phyloP scores from a whole-genome alignment of 441 rosid genomes.

The Melastoma candidum region DNA sequence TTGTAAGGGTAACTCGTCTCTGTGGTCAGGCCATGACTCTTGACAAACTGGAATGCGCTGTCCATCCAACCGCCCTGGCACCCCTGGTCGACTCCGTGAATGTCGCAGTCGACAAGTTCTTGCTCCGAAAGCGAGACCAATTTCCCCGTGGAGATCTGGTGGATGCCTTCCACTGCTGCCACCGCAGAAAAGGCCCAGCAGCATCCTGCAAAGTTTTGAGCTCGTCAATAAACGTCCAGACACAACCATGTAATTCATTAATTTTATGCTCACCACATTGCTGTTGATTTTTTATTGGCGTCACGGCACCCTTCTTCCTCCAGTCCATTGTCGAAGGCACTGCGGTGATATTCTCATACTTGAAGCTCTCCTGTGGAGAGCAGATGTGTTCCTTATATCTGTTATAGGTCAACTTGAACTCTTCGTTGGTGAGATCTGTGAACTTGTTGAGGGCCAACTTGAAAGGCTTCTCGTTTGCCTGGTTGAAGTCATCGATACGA shows the following conservation, averaged over 20 bases:
- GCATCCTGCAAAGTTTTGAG: neutral
- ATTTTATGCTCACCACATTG: slow-evolving; percentile 17
- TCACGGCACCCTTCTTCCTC: slow-evolving; percentile 11
- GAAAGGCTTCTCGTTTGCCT: too few relatives aligned
- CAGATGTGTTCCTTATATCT: too few relatives aligned
- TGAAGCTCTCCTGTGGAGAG: too few relatives aligned
- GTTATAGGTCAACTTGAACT: too few relatives aligned
- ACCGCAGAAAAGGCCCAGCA: slow-evolving; percentile 6
- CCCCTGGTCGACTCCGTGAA: neutral
- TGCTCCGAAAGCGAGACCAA: slow-evolving; percentile 18
- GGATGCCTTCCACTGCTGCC: slow-evolving; percentile 21
- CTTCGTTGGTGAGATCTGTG: too few relatives aligned
- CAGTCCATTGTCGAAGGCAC: too few relatives aligned
- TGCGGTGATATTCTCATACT: too few relatives aligned
- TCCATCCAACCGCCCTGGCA: too few relatives aligned
- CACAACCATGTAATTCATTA: neutral
- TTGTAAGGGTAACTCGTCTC: slow-evolving; percentile 14
- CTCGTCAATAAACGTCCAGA: neutral
- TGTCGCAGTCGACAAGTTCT: slow-evolving; percentile 22
- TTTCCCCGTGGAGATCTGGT: slow-evolving; percentile 13
- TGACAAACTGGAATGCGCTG: too few relatives aligned
- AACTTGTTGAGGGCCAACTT: too few relatives aligned
- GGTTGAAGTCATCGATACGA: too few relatives aligned
- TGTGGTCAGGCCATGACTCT: neutral
- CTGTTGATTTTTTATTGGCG: slow-evolving; percentile 18